Evolutionary conservation across 2,329 filamentous ascomycete genomes (phyloP).

Genomic region (Fragosphaeria purpurea): DNA sequence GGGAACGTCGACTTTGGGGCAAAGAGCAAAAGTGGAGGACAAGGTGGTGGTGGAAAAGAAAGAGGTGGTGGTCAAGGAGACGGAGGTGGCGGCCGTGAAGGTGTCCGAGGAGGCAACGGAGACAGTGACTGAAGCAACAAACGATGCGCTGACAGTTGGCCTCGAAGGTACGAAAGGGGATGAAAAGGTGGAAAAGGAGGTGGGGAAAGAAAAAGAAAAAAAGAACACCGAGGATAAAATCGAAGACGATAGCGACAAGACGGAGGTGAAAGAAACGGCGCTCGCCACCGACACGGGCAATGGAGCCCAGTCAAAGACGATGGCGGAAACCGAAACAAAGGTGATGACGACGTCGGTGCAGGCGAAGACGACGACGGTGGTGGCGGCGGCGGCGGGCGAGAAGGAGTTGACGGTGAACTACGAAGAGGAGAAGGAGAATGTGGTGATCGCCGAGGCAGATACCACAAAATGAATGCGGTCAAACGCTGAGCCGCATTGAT

Average conservation of each 20-base stretch:
- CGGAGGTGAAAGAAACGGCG: conserved; percentile 6
- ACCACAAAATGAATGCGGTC: too few species aligned
- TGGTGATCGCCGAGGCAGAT: background rate
- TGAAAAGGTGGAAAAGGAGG: conserved; percentile 13
- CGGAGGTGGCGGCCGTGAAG: conserved; percentile 15
- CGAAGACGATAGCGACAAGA: conserved; percentile 9
- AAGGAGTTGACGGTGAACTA: conserved; percentile 12
- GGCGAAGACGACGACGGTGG: too few species aligned
- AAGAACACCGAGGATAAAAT: background rate
- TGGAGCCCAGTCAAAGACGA: too few species aligned
- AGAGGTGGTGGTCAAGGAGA: conserved; percentile 11
- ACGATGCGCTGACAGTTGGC: background rate
- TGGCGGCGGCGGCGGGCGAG: too few species aligned
- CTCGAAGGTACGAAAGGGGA: background rate
- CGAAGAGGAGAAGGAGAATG: conserved; percentile 12
- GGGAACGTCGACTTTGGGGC: conserved; percentile 15
- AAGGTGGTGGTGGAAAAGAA: too few species aligned
- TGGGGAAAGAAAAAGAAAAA: background rate
- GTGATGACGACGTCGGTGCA: too few species aligned
- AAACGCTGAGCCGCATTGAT: too few species aligned
- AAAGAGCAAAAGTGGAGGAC: too few species aligned
- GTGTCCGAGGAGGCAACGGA: conserved; percentile 14
- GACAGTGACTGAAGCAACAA: conserved; percentile 3
- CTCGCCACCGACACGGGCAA: too few species aligned
- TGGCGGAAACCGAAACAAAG: too few species aligned